These are phyloP conservation scores for Capronia americana DNA, from an alignment of 2,329 filamentous ascomycete species.

Conservation along the genomic window DNA sequence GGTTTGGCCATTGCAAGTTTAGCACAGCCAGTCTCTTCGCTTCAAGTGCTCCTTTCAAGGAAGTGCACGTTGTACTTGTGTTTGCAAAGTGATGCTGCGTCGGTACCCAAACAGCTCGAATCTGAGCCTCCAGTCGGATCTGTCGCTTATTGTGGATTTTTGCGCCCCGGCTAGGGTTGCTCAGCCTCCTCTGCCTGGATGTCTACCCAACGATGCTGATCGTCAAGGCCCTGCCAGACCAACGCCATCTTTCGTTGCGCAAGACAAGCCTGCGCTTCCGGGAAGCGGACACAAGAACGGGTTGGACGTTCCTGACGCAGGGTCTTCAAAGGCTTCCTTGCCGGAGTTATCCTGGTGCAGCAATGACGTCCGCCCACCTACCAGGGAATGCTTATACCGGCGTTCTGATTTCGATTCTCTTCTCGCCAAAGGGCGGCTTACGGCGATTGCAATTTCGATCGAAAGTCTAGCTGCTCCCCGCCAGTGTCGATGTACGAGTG, in stretches of 20 bases:
- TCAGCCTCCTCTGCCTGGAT: constrained; percentile 13
- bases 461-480: not conserved
- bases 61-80: not conserved
- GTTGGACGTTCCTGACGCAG: constrained; percentile 1
- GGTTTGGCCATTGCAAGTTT: not conserved
- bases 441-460: not conserved
- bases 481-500: no score
- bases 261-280: not conserved
- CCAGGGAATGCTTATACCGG: not conserved
- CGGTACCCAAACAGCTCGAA: not conserved
- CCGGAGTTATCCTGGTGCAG: not conserved
- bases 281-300: not conserved
- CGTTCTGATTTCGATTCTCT: no score
- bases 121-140: constrained; percentile 20
- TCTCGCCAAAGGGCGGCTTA: no score
- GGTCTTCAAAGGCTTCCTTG: not conserved
- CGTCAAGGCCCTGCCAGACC: not conserved
- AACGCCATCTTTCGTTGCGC: not conserved
- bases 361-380: not conserved
- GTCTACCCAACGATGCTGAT: not conserved
- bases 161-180: constrained; percentile 8
- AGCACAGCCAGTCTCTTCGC: not conserved
- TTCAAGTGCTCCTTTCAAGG: constrained; percentile 5
- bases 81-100: constrained; percentile 7
- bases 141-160: not conserved